Base-by-base conservation (phyloP, 202 grass and related monocot species). In the Eragrostis tef region DNA sequence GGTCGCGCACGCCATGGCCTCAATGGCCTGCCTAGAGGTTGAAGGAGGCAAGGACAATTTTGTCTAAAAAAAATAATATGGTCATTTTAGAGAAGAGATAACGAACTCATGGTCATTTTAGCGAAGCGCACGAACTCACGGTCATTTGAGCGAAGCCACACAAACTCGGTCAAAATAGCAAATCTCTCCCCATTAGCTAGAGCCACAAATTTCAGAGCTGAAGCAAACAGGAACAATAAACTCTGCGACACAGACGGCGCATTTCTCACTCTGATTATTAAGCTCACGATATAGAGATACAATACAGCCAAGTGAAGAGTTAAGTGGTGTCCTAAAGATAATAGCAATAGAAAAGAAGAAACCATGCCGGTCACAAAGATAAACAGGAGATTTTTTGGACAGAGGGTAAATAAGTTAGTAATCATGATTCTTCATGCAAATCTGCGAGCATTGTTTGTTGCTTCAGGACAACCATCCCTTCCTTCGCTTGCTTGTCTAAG, bases 401-500 rank as follows among this genome's bases (percentile, higher is more conserved):
- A 70, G 25, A 54, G 44, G 11, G 29, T 25, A 49, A 46, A 26
- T 51, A 64, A 64, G 70, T 59, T 26, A 64, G 69, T 10, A 34
- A 71, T 79, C 36, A 25, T 15, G 6, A 86, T 63, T 54, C 52
- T 57, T 64, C 52, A 74, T 45, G 77, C 2, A 70, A 86, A 11
- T 42, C 70, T 16, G 50, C 56, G 24, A 71, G 39, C 75, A 87
- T 69, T 53, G 70, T 80, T 69, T 86, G 75, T 83, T 70, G 53
- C 75, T 87, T 87, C 31, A 59, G 80, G 75, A 22, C 64, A 75
- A 78, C n/a, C 21, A 68, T 22, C 39, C 24, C 69, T 22, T 29
- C 21, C 13, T 57, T 80, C 86, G 80, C 75, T 83, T 80, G 53
- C 70, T 70, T 69, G n/a, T 58, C 80, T 83, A 74, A 67, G 84